Evolutionary conservation across 805 yeast genomes (phyloP).

Genomic region (Teunomyces barrocoloradensis): DNA sequence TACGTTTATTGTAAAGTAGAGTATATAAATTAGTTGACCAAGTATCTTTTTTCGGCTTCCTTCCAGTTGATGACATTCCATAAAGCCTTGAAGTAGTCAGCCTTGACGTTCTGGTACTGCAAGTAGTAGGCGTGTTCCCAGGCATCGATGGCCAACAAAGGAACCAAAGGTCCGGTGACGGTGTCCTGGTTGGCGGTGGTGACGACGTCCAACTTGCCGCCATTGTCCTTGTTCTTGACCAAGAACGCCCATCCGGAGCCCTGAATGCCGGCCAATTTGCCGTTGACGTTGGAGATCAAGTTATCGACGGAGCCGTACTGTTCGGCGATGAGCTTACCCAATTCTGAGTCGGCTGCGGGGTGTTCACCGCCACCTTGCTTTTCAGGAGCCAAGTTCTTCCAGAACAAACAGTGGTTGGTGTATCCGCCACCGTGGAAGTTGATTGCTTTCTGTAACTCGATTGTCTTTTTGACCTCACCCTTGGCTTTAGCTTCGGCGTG

Average conservation of each 20-base stretch:
- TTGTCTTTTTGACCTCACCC: slow-evolving; percentile 57
- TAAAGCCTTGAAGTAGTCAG: slow-evolving; percentile 86
- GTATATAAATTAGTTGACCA: slow-evolving; percentile 8
- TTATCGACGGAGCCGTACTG: slow-evolving; percentile 75
- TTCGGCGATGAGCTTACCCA: slow-evolving; percentile 55
- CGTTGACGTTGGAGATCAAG: slow-evolving; percentile 60
- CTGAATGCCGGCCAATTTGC: slow-evolving; percentile 73
- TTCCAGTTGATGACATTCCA: slow-evolving; percentile 95
- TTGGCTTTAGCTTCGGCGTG: slow-evolving; percentile 59
- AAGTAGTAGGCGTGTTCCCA: slow-evolving; percentile 97
- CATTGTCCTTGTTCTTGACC: slow-evolving; percentile 71
- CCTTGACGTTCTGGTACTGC: slow-evolving; percentile 90
- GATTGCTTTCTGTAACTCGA: slow-evolving; percentile 68
- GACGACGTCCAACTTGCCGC: slow-evolving; percentile 71
- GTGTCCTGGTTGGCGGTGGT: slow-evolving; percentile 88
- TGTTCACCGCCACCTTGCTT: slow-evolving; percentile 74
- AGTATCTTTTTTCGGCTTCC: slow-evolving; percentile 75
- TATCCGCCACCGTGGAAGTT: slow-evolving; percentile 94
- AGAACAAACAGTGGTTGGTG: slow-evolving; percentile 81
- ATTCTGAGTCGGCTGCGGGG: slow-evolving; percentile 50
- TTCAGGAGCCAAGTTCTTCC: slow-evolving; percentile 82
- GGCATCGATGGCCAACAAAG: slow-evolving; percentile 87
- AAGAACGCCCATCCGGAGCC: slow-evolving; percentile 97
- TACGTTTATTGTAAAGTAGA: not conserved
- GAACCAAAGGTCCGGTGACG: slow-evolving; percentile 64